Evolutionary conservation across 140 eudicot genomes (phyloP).

Genomic region (Ambrosia hybrid): DNA sequence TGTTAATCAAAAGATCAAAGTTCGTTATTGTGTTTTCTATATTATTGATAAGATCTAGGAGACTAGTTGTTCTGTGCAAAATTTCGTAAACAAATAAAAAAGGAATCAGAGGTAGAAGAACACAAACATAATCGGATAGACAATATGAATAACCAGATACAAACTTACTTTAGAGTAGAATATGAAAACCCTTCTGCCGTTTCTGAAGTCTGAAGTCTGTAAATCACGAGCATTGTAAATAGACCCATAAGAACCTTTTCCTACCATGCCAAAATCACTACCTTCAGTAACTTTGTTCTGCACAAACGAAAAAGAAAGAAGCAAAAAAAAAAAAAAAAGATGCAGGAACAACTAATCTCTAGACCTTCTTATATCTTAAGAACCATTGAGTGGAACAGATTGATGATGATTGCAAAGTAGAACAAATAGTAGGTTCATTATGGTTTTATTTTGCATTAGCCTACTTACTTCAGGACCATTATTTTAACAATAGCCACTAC

Average conservation of each 20-base stretch:
- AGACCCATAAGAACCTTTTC: slow-evolving; percentile 96
- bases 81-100: too few species aligned
- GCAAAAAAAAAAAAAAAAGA: neutral
- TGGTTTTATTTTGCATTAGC: neutral
- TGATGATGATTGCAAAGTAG: slow-evolving; percentile 15
- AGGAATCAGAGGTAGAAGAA: too few species aligned
- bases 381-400: slow-evolving; percentile 6
- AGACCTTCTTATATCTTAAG: slow-evolving; percentile 2
- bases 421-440: slow-evolving; percentile 14
- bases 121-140: too few species aligned
- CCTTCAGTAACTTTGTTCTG: slow-evolving; percentile 22
- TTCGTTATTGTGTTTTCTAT: too few species aligned
- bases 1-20: too few species aligned
- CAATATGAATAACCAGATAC: too few species aligned
- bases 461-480: neutral
- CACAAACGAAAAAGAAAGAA: neutral
- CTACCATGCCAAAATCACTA: slow-evolving; percentile 44
- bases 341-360: slow-evolving; percentile 11
- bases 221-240: slow-evolving; percentile 96
- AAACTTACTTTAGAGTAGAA: too few species aligned
- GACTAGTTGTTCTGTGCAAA: too few species aligned
- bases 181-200: too few species aligned
- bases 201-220: slow-evolving; percentile 96
- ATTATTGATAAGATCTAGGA: too few species aligned
- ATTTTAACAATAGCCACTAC: neutral